Evolutionary conservation across 805 yeast species (phyloP).

Genomic region (Monosporozyma solicola): DNA sequence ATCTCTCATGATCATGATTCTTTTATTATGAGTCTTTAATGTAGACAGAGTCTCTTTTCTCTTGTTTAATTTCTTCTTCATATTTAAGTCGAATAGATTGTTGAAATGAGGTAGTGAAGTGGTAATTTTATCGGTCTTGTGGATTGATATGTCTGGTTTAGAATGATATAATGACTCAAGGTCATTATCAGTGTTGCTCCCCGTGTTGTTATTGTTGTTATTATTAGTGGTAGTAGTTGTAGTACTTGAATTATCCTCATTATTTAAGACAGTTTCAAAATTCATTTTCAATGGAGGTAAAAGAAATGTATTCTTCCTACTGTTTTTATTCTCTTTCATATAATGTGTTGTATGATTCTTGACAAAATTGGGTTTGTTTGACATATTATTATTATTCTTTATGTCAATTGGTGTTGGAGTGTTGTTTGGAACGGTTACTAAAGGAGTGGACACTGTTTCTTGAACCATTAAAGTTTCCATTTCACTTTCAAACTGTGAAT

Average conservation of each 20-base stretch:
- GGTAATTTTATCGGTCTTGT: neutral
- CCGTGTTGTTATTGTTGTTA: neutral
- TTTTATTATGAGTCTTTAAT: no score
- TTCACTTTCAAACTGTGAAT: neutral
- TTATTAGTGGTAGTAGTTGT: no score
- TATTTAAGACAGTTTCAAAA: neutral
- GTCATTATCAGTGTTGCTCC: neutral
- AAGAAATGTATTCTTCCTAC: neutral
- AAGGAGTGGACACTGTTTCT: neutral
- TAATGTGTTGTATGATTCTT: neutral
- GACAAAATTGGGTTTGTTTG: no score
- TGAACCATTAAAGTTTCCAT: no score
- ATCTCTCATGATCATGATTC: no score
- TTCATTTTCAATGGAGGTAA: neutral
- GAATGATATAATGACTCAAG: no score
- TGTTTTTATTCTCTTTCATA: neutral
- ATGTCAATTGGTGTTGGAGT: neutral
- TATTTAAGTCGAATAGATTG: neutral
- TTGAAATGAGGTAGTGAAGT: neutral
- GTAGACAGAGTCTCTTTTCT: no score
- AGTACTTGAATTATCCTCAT: neutral
- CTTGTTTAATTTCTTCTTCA: neutral
- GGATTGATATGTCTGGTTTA: neutral
- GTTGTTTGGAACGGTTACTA: neutral
- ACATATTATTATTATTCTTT: neutral